Conservation (phyloP, 257 asterid genomes). For the Solanum rostratum region DNA sequence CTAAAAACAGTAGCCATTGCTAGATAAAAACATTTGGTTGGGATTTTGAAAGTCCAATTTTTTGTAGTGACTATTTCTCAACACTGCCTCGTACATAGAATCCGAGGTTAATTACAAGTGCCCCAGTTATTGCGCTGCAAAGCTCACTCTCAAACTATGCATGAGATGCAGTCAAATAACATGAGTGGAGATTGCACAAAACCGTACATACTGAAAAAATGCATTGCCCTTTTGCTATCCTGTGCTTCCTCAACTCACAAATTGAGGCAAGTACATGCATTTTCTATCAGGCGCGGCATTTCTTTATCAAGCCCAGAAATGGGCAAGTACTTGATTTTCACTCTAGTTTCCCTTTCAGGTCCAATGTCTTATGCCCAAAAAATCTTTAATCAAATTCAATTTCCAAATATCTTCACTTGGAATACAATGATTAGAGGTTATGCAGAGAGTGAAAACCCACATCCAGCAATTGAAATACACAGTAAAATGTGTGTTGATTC, state of each 20-base stretch:
- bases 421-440: conserved; percentile 77
- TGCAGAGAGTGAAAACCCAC: conserved; percentile 67
- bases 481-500: conserved; percentile 20
- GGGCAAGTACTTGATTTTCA: conserved; percentile 60
- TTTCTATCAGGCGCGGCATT: conserved; percentile 56
- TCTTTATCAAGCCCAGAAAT: conserved; percentile 40
- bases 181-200: conserved; percentile 14
- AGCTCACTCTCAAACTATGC: background rate
- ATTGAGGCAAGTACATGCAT: conserved; percentile 59
- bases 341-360: conserved; percentile 40
- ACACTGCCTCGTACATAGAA: too few relatives aligned
- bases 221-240: conserved; percentile 59
- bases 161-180: background rate
- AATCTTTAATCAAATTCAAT: conserved; percentile 41
- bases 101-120: too few relatives aligned
- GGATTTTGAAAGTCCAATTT: too few relatives aligned
- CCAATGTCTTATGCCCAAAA: conserved; percentile 58
- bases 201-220: conserved; percentile 45
- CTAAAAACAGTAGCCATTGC: too few relatives aligned
- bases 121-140: too few relatives aligned
- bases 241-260: conserved; percentile 55
- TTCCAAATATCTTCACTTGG: conserved; percentile 67
- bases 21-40: too few relatives aligned
- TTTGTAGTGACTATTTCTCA: too few relatives aligned
- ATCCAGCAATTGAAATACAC: conserved; percentile 47